A percentile compares a stretch with the other conserved stretches of the same genome.
phyloP scores from a whole-genome alignment of 2,329 filamentous ascomycete species.

The Fusarium armeniacum region DNA sequence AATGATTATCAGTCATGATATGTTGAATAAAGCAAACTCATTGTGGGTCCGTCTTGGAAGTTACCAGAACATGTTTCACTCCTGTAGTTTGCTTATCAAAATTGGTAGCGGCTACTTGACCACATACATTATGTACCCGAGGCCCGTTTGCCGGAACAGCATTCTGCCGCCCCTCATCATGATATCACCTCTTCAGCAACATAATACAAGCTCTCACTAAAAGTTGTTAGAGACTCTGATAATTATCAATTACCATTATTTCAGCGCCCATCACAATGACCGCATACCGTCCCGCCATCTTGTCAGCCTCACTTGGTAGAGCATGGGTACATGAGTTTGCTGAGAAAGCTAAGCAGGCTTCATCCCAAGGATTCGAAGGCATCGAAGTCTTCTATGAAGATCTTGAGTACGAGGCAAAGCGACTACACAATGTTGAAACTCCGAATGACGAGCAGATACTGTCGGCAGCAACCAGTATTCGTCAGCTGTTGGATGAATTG shows the following conservation, averaged over 20 bases:
- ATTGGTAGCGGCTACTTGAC: not conserved
- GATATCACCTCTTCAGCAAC: not conserved
- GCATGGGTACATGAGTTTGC: constrained; percentile 22
- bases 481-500: not conserved
- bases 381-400: constrained; percentile 26
- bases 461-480: not conserved
- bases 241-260: accelerated
- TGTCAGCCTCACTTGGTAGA: constrained; percentile 19
- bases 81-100: too few relatives aligned
- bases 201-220: accelerated
- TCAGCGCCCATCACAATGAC: not conserved
- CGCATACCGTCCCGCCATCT: constrained; percentile 3
- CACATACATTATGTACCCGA: too few relatives aligned
- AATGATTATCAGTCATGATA: not conserved
- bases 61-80: not conserved
- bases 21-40: not conserved
- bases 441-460: constrained; percentile 3
- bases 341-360: constrained; percentile 8
- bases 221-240: too few relatives aligned
- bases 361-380: constrained; percentile 11
- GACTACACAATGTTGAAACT: not conserved
- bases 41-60: not conserved
- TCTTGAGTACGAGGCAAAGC: constrained; percentile 20
- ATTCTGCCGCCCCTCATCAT: constrained; percentile 7
- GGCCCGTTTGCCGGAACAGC: constrained; percentile 14